Conservation (phyloP, 2,329 filamentous ascomycete species). For the Tolypocladium amazonense region DNA sequence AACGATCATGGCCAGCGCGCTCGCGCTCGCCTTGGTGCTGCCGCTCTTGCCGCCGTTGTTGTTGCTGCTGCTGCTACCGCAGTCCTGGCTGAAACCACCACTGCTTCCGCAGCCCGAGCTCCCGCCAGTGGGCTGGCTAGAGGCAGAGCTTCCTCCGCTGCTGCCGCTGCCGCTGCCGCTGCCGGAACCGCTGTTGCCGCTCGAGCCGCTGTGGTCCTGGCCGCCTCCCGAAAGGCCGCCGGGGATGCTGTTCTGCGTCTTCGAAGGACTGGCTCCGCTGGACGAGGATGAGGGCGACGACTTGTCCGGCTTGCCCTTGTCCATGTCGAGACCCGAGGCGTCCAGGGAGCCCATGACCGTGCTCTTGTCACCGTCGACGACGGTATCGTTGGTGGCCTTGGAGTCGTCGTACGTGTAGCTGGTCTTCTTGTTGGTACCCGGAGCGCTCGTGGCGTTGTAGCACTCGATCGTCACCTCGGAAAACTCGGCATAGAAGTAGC, state of each 20-base stretch:
- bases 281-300: slow-evolving; percentile 5
- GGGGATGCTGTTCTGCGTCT: slow-evolving; percentile 16
- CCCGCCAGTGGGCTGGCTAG: slow-evolving; percentile 5
- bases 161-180: slow-evolving; percentile 3
- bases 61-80: slow-evolving; percentile 11
- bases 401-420: slow-evolving; percentile 66
- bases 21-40: slow-evolving; percentile 20
- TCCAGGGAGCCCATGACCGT: slow-evolving; percentile 71
- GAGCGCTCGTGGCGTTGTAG: slow-evolving; percentile 52
- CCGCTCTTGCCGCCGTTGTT: slow-evolving; percentile 19
- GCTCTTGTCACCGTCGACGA: slow-evolving; percentile 62
- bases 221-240: slow-evolving; percentile 17
- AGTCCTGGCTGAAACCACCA: slow-evolving; percentile 31
- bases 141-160: slow-evolving; percentile 9
- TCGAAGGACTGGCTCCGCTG: slow-evolving; percentile 9
- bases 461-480: slow-evolving; percentile 73
- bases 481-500: slow-evolving; percentile 82
- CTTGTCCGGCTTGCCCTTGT: slow-evolving; percentile 24
- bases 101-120: slow-evolving; percentile 20
- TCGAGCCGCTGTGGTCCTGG: slow-evolving; percentile 10
- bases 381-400: slow-evolving; percentile 61
- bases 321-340: slow-evolving; percentile 71
- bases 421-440: slow-evolving; percentile 58
- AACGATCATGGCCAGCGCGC: slow-evolving; percentile 25
- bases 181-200: not conserved